These are phyloP conservation scores for Luffa aegyptiaca DNA, from an alignment of 306 rosid genomes.

Conservation along the genomic window DNA sequence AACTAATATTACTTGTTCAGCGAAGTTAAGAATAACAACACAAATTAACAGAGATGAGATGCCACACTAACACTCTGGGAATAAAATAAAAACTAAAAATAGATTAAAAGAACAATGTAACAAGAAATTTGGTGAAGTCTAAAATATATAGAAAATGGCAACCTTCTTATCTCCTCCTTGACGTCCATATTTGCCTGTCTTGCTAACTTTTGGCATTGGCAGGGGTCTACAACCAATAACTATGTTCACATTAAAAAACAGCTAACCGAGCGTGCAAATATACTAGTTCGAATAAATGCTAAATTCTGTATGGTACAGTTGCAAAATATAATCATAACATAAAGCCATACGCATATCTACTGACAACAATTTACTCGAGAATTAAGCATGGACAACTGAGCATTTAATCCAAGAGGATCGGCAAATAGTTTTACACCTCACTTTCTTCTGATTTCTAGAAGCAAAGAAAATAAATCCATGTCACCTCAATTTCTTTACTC, in stretches of 20 bases:
- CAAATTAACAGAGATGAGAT: neutral
- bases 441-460: neutral
- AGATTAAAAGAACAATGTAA: neutral
- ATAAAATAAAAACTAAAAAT: neutral
- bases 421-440: neutral
- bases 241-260: neutral
- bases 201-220: neutral
- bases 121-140: neutral
- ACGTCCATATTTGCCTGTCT: neutral
- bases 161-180: neutral
- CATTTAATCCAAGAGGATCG: neutral
- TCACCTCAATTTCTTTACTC: neutral
- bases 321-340: neutral
- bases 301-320: neutral
- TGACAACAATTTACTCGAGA: neutral
- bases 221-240: neutral
- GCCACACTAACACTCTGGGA: neutral
- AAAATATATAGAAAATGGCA: neutral
- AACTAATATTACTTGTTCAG: neutral
- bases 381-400: neutral
- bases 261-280: neutral
- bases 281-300: neutral
- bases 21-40: neutral
- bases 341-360: neutral
- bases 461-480: neutral